Conservation (phyloP, 805 yeast genomes). For the Candida sonorensis region DNA sequence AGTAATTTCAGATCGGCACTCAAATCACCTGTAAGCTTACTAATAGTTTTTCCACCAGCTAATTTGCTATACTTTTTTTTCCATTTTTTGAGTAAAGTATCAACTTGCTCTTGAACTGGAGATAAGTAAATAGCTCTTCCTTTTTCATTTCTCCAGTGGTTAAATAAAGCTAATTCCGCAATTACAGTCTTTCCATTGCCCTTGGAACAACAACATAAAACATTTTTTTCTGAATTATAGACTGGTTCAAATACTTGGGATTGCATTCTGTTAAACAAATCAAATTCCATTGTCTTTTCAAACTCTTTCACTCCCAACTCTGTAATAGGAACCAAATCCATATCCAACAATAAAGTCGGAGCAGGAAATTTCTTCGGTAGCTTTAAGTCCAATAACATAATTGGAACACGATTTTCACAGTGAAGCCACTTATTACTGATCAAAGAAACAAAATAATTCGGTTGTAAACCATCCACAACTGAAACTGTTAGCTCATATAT, state of each 20-base stretch:
- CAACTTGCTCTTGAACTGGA: constrained; percentile 54
- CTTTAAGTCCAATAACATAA: constrained; percentile 43
- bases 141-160: constrained; percentile 62
- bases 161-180: constrained; percentile 67
- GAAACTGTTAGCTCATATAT: constrained; percentile 61
- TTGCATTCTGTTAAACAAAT: constrained; percentile 64
- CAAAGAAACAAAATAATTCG: constrained; percentile 66
- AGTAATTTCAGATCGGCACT: constrained; percentile 47
- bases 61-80: constrained; percentile 34
- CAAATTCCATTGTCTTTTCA: constrained; percentile 36
- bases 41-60: constrained; percentile 52
- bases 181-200: constrained; percentile 70
- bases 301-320: constrained; percentile 46
- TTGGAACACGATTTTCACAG: constrained; percentile 55
- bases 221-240: constrained; percentile 44
- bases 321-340: constrained; percentile 41
- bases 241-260: constrained; percentile 60
- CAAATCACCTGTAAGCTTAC: constrained; percentile 52
- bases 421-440: constrained; percentile 85
- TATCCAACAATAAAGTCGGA: constrained; percentile 49
- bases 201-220: constrained; percentile 65
- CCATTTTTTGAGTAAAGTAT: constrained; percentile 47
- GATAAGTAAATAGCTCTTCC: constrained; percentile 71
- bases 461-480: constrained; percentile 48
- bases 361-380: constrained; percentile 62